These are phyloP conservation scores for Hypoxylon rickii DNA, from an alignment of 495 filamentous ascomycete genomes.

Conservation along the genomic window DNA sequence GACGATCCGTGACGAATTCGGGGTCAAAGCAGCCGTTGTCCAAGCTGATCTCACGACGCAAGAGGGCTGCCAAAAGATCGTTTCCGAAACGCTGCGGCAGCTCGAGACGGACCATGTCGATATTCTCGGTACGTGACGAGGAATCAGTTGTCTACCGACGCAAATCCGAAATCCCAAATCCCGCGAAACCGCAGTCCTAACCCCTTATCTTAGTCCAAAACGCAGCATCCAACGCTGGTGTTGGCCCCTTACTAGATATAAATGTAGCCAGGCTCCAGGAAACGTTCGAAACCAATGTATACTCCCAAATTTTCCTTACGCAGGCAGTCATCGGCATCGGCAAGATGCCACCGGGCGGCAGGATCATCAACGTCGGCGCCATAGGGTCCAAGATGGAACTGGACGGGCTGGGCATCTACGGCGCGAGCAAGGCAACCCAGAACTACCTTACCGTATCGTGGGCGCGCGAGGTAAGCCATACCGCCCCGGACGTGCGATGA, in stretches of 20 bases:
- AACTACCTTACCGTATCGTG: conserved; percentile 36
- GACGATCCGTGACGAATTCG: conserved; percentile 27
- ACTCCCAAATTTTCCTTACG: conserved; percentile 43
- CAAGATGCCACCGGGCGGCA: conserved; percentile 47
- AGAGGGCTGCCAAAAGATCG: conserved; percentile 38
- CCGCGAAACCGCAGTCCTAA: background rate
- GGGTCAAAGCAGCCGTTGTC: conserved; percentile 39
- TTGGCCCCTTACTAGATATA: conserved; percentile 1
- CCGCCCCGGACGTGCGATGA: too few relatives aligned
- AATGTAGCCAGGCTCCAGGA: conserved; percentile 15
- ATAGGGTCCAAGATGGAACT: conserved; percentile 41
- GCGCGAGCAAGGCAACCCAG: conserved; percentile 41
- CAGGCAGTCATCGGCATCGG: conserved; percentile 45
- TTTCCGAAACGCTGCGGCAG: conserved; percentile 37
- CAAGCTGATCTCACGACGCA: conserved; percentile 42
- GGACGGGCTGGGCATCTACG: conserved; percentile 23
- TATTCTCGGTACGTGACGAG: conserved; percentile 44
- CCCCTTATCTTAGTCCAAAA: background rate
- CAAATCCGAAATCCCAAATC: too few relatives aligned
- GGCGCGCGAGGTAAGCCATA: conserved; percentile 38
- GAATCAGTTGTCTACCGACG: too few relatives aligned
- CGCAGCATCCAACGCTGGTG: conserved; percentile 31
- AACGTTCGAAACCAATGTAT: conserved; percentile 42
- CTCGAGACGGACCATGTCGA: conserved; percentile 42
- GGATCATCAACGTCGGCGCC: conserved; percentile 53